These are phyloP conservation scores for Puccinia coronata DNA, from an alignment of 1,284 basidiomycete genomes.

Conservation along the genomic window DNA sequence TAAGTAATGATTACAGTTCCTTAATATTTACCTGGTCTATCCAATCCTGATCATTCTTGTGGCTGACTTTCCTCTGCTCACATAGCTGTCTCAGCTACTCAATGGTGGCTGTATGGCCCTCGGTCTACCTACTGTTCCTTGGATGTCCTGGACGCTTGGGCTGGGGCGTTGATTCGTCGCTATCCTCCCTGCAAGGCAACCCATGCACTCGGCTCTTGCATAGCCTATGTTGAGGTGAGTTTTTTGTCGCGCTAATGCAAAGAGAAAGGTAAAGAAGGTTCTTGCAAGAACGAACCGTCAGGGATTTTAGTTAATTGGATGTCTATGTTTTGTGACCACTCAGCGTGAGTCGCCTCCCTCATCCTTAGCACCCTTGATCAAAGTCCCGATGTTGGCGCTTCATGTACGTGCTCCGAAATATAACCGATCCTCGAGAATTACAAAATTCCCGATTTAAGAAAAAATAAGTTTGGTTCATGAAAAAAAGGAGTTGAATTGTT, in stretches of 20 bases:
- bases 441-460: too few relatives aligned
- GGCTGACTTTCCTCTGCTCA: neutral
- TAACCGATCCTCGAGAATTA: too few relatives aligned
- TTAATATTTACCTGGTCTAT: neutral
- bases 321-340: neutral
- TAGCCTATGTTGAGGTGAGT: slow-evolving; percentile 31
- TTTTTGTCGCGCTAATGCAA: neutral
- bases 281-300: neutral
- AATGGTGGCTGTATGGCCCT: slow-evolving; percentile 48
- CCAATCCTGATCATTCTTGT: neutral
- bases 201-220: slow-evolving; percentile 8
- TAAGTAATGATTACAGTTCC: slow-evolving; percentile 1
- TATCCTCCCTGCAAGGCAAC: slow-evolving; percentile 46
- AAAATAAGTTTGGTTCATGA: too few relatives aligned
- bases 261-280: neutral
- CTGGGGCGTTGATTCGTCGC: slow-evolving; percentile 39
- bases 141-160: slow-evolving; percentile 40
- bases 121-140: neutral
- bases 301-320: neutral
- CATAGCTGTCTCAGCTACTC: slow-evolving; percentile 43
- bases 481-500: neutral
- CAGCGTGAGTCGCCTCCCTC: slow-evolving; percentile 42
- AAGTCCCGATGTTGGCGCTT: slow-evolving; percentile 25
- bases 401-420: slow-evolving; percentile 25
- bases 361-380: neutral